Conservation (phyloP, 305 asterid species). For the Stenogyne calaminthoides region DNA sequence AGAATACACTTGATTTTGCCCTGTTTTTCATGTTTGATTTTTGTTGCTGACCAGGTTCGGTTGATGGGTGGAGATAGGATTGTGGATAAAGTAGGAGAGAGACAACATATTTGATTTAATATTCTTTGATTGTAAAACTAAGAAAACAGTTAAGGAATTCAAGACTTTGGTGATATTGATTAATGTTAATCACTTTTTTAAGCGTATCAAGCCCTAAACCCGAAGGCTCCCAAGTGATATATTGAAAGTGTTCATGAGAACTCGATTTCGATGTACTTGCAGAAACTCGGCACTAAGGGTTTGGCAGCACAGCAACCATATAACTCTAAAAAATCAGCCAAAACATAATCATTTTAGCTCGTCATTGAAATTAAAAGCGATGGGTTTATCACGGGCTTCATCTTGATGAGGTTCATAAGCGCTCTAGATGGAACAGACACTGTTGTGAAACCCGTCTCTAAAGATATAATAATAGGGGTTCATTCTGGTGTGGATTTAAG, state of each 20-base stretch:
- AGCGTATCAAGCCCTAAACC: slow-evolving; percentile 30
- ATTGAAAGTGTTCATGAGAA: slow-evolving; percentile 38
- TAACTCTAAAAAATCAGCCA: slow-evolving; percentile 35
- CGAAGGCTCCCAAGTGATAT: slow-evolving; percentile 45
- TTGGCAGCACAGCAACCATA: slow-evolving; percentile 39
- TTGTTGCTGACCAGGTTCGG: slow-evolving; percentile 37
- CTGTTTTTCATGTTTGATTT: not conserved
- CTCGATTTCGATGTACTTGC: slow-evolving; percentile 46
- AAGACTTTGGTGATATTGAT: slow-evolving; percentile 24
- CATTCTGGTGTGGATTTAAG: no score
- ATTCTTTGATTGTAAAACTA: slow-evolving; percentile 26
- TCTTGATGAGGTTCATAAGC: no score
- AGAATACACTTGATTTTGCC: no score
- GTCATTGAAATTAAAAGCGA: no score
- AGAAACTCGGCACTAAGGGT: slow-evolving; percentile 57
- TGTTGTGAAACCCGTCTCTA: no score
- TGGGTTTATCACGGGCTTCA: no score
- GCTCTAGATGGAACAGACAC: no score
- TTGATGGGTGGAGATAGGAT: slow-evolving; percentile 61
- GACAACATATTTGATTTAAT: slow-evolving; percentile 52
- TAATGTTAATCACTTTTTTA: not conserved
- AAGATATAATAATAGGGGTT: no score
- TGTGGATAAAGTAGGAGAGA: slow-evolving; percentile 44
- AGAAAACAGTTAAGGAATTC: slow-evolving; percentile 16
- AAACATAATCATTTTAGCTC: slow-evolving; percentile 31